These are phyloP conservation scores for Eustoma russellianum DNA, from an alignment of 257 asterid genomes.

Conservation along the genomic window DNA sequence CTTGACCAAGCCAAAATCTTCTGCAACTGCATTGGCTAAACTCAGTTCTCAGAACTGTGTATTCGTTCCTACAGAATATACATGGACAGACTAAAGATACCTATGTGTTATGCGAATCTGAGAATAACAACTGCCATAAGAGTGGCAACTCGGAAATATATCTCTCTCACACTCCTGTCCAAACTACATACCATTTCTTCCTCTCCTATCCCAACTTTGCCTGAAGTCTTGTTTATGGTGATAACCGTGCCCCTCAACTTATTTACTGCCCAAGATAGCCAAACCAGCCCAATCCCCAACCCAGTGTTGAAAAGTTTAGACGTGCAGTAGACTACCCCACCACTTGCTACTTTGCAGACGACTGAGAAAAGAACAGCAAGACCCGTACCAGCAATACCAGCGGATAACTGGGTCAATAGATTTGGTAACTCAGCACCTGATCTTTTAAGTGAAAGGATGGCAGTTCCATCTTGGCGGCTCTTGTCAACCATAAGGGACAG, in stretches of 20 bases:
- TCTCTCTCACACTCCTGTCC: constrained; percentile 53
- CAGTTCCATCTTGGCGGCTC: constrained; percentile 38
- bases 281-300: constrained; percentile 72
- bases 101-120: constrained; percentile 38
- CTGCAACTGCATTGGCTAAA: too few species aligned
- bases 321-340: constrained; percentile 41
- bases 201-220: constrained; percentile 29
- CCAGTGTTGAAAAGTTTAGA: constrained; percentile 60
- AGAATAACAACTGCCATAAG: constrained; percentile 54
- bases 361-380: constrained; percentile 66
- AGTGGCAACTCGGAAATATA: constrained; percentile 51
- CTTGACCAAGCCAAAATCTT: too few species aligned
- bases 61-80: too few species aligned
- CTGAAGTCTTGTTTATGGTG: constrained; percentile 39
- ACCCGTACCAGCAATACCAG: constrained; percentile 86
- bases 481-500: constrained; percentile 58
- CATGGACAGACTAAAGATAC: neutral
- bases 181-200: constrained; percentile 53
- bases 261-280: constrained; percentile 82
- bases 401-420: constrained; percentile 63
- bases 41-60: too few species aligned
- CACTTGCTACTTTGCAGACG: constrained; percentile 49
- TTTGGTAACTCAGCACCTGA: constrained; percentile 63
- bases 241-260: constrained; percentile 63
- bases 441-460: constrained; percentile 58